These are phyloP conservation scores for Lathyrus sativus DNA, from an alignment of 306 rosid genomes.

Conservation along the genomic window DNA sequence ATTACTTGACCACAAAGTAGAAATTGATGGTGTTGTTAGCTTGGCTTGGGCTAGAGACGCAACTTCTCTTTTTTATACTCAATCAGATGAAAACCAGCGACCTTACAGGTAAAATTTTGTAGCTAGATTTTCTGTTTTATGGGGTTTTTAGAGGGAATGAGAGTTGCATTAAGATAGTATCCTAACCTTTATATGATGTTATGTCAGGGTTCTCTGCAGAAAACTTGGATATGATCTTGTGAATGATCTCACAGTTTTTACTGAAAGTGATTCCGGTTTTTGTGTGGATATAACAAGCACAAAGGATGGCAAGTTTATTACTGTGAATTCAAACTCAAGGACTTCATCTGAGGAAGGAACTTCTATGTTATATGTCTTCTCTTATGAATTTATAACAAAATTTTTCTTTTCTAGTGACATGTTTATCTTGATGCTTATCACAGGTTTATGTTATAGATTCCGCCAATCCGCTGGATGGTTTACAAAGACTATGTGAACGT, in stretches of 20 bases:
- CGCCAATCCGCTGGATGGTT: slow-evolving; percentile 58
- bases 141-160: slow-evolving; percentile 8
- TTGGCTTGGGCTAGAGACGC: slow-evolving; percentile 89
- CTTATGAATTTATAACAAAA: slow-evolving; percentile 16
- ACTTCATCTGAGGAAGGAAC: slow-evolving; percentile 98
- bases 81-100: slow-evolving; percentile 81
- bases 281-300: slow-evolving; percentile 95
- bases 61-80: slow-evolving; percentile 67
- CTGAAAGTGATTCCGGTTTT: slow-evolving; percentile 76
- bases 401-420: slow-evolving; percentile 36
- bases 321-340: slow-evolving; percentile 98
- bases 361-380: slow-evolving; percentile 48
- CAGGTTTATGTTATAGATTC: slow-evolving; percentile 88
- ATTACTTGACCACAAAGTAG: slow-evolving; percentile 48
- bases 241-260: slow-evolving; percentile 57
- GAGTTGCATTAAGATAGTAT: slow-evolving; percentile 9
- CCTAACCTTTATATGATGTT: slow-evolving; percentile 26
- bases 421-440: slow-evolving; percentile 41
- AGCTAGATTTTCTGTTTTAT: neutral
- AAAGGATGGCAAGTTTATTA: slow-evolving; percentile 95
- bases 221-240: slow-evolving; percentile 51
- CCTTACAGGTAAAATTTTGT: slow-evolving; percentile 72
- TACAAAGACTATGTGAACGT: slow-evolving; percentile 70
- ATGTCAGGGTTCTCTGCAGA: slow-evolving; percentile 72
- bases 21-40: slow-evolving; percentile 67